A percentile compares a stretch with the other conserved stretches of the same genome.
Conservation (phyloP, 345 rosid genomes). For the Gossypium bickii region DNA sequence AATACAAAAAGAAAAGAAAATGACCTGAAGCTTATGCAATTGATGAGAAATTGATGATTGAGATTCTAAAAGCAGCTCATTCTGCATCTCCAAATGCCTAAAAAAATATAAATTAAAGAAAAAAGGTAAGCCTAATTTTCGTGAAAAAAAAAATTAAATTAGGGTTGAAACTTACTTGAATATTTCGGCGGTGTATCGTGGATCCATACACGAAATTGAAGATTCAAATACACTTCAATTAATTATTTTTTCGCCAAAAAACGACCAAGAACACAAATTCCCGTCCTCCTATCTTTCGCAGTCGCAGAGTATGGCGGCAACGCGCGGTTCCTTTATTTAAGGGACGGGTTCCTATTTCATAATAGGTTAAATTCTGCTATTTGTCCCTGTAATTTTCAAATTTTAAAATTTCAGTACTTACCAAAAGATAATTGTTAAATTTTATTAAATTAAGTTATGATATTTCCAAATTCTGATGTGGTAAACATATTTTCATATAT, state of each 20-base stretch:
- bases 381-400: too few relatives aligned
- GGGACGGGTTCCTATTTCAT: too few relatives aligned
- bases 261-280: too few relatives aligned
- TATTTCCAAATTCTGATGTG: too few relatives aligned
- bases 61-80: conserved; percentile 42
- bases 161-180: conserved; percentile 20
- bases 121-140: neutral
- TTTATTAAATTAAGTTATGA: too few relatives aligned
- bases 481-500: too few relatives aligned
- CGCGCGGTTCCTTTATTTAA: too few relatives aligned
- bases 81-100: conserved; percentile 62
- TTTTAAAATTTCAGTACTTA: too few relatives aligned
- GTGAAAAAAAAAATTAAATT: neutral
- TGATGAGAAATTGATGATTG: conserved; percentile 40
- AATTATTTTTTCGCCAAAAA: neutral
- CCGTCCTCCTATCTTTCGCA: too few relatives aligned
- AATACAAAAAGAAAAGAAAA: neutral
- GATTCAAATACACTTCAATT: neutral
- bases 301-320: too few relatives aligned
- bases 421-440: too few relatives aligned
- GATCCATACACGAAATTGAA: conserved; percentile 29
- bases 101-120: neutral
- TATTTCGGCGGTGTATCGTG: conserved; percentile 27
- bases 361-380: too few relatives aligned
- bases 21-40: conserved; percentile 54